Base-by-base conservation (phyloP, 345 rosid genomes). In the Barbarea vulgaris region DNA sequence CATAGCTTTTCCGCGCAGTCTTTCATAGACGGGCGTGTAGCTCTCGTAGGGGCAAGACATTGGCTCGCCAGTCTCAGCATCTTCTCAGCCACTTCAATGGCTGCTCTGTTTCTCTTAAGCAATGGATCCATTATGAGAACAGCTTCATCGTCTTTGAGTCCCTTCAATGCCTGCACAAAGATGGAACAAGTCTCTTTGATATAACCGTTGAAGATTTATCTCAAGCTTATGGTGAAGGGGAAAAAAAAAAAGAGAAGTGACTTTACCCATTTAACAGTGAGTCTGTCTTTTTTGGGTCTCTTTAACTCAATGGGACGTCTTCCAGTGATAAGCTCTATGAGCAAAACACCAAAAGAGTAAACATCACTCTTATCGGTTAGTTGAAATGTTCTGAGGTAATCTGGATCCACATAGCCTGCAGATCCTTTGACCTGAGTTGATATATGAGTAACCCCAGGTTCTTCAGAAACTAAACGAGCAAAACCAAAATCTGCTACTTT, bases 401-500 rank as follows among this genome's bases (percentile, higher is more conserved):
- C 97, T 21, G 97, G 97, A 80, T 89, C 97, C 59, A 91, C 73
- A 80, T 89, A 91, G 21, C 97, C 93, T 12, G 87, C 72, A 21
- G 95, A 85, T 57, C 97, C 97, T 85, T 89, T 91, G 66, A 91
- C 75, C 65, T 89, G 91, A 70, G 97, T 91, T 22, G 97, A 89
- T 63, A 91, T 83, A 76, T 91, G 97, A 65, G 91, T 85, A 37
- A 78, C 91, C 27, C 36, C 78, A 8, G 85, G 70, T 73, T 88
- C 93, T 72, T 80, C 96, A 4, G 81, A 22, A 24, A 78, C 82
- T 70, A 84, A 73, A 53, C 97, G 82, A 21, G 98, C 98, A 63
- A 94, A 86, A 9, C 97, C 98, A 73, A 94, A 94, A 73, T 94
- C 98, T 14, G 97, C 82, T 47, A 94, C 97, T 83, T 91, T 91